Percentiles rank a stretch among this genome's conserved stretches.
These are phyloP conservation scores for Penicillium corylophilum DNA, from an alignment of 2,329 filamentous ascomycete species.

Conservation along the genomic window DNA sequence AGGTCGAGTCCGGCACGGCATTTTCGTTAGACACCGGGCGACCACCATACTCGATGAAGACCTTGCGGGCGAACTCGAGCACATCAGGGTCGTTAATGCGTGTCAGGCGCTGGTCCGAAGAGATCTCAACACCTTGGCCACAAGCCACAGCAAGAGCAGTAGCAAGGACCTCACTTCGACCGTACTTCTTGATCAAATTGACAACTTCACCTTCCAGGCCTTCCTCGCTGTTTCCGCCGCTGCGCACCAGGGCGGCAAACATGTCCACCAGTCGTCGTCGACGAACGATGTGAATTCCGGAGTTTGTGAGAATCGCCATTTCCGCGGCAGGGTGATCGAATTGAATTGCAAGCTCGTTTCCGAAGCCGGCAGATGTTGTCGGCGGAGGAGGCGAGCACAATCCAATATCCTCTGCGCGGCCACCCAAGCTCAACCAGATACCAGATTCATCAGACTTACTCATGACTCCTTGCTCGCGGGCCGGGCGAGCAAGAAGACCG, in stretches of 20 bases:
- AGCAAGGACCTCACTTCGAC: conserved; percentile 82
- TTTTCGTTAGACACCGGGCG: conserved; percentile 83
- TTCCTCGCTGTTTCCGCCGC: conserved; percentile 66
- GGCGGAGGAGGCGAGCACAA: conserved; percentile 70
- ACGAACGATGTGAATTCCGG: conserved; percentile 81
- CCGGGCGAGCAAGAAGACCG: conserved; percentile 67
- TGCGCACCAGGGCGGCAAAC: conserved; percentile 78
- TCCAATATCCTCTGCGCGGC: conserved; percentile 75
- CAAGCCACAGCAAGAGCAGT: conserved; percentile 93
- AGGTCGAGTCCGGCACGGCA: conserved; percentile 58
- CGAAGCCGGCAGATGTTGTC: conserved; percentile 71
- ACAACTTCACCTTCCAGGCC: conserved; percentile 78
- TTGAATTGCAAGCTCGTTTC: conserved; percentile 94
- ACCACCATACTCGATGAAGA: conserved; percentile 90
- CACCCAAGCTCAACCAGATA: conserved; percentile 73
- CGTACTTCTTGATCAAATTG: conserved; percentile 81
- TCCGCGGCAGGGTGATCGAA: conserved; percentile 81
- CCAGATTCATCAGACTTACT: conserved; percentile 74
- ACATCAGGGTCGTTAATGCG: conserved; percentile 78
- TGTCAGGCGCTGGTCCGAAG: conserved; percentile 66
- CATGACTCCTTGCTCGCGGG: conserved; percentile 51
- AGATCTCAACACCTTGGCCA: conserved; percentile 83
- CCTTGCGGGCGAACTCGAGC: conserved; percentile 77
- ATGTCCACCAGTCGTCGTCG: conserved; percentile 85
- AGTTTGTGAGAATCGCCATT: conserved; percentile 87